Conservation (phyloP, 2,329 filamentous ascomycete species). For the Aureobasidium sp. region DNA sequence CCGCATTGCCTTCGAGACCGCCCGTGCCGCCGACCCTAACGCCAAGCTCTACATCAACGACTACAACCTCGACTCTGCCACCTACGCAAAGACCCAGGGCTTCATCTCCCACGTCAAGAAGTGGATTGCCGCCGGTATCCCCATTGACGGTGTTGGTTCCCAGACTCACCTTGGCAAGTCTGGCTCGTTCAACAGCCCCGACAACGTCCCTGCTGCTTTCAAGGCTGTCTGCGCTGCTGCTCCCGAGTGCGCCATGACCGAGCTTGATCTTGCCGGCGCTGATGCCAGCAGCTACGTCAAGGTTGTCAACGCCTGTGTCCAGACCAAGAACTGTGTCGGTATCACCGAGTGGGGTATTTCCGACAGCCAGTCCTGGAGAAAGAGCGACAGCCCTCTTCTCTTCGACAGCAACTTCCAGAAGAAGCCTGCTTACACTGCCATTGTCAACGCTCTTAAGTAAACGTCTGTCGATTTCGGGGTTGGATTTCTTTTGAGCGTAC, state of each 20-base stretch:
- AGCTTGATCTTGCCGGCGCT: slow-evolving; percentile 57
- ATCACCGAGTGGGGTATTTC: slow-evolving; percentile 53
- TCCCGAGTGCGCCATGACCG: slow-evolving; percentile 55
- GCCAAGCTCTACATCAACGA: slow-evolving; percentile 73
- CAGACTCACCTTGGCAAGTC: slow-evolving; percentile 44
- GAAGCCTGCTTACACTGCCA: slow-evolving; percentile 32
- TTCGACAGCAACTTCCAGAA: slow-evolving; percentile 34
- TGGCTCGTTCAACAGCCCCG: slow-evolving; percentile 28
- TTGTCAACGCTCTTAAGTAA: slow-evolving; percentile 15
- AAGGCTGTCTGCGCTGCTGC: slow-evolving; percentile 41
- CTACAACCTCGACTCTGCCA: slow-evolving; percentile 51
- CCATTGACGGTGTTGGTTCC: slow-evolving; percentile 56
- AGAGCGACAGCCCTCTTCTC: slow-evolving; percentile 29
- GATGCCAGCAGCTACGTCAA: slow-evolving; percentile 49
- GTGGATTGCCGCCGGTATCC: slow-evolving; percentile 53
- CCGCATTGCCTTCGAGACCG: slow-evolving; percentile 59
- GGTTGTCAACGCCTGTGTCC: slow-evolving; percentile 46
- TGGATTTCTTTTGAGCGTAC: not conserved
- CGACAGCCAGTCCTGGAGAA: slow-evolving; percentile 36
- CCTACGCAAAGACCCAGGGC: slow-evolving; percentile 47
- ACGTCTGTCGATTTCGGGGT: not conserved
- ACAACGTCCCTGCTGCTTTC: slow-evolving; percentile 41
- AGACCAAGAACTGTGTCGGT: slow-evolving; percentile 51
- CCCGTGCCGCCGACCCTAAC: slow-evolving; percentile 54
- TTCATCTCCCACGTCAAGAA: slow-evolving; percentile 53